phyloP scores from a whole-genome alignment of 2,329 filamentous ascomycete species.

The Clarireedia homoeocarpa region DNA sequence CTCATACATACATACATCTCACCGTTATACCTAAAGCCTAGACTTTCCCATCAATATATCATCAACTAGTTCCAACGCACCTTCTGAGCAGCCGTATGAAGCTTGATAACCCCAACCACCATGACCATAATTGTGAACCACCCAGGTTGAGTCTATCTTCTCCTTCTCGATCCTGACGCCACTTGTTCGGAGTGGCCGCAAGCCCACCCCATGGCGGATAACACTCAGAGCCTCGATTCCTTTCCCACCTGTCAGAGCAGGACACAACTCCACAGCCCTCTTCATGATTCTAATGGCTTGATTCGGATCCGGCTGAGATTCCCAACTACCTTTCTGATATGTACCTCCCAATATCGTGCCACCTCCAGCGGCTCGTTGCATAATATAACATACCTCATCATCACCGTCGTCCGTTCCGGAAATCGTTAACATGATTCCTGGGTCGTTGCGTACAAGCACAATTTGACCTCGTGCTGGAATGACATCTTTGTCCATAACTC shows the following conservation, averaged over 20 bases:
- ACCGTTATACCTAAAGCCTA: constrained; percentile 13
- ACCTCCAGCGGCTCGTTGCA: constrained; percentile 58
- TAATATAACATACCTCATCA: constrained; percentile 59
- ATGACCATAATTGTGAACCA: constrained; percentile 57
- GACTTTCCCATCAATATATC: constrained; percentile 32
- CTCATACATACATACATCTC: not conserved
- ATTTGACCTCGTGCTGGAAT: constrained; percentile 75
- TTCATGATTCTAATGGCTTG: constrained; percentile 61
- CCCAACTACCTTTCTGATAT: constrained; percentile 58
- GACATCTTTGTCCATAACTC: constrained; percentile 68
- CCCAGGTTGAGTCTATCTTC: constrained; percentile 43
- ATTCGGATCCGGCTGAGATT: constrained; percentile 53
- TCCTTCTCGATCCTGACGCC: constrained; percentile 59
- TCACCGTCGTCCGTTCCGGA: constrained; percentile 57
- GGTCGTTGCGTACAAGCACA: constrained; percentile 57
- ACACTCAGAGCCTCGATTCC: constrained; percentile 56
- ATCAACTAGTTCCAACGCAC: constrained; percentile 58
- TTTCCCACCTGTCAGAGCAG: constrained; percentile 45
- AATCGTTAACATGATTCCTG: constrained; percentile 49
- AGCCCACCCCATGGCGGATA: constrained; percentile 58
- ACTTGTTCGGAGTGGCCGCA: constrained; percentile 53
- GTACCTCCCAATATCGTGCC: constrained; percentile 62
- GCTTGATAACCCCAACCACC: constrained; percentile 55
- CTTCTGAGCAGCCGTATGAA: constrained; percentile 62
- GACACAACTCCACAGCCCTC: constrained; percentile 49